Evolutionary conservation across 139 green algal species (phyloP).

Genomic region (Micractinium conductrix): DNA sequence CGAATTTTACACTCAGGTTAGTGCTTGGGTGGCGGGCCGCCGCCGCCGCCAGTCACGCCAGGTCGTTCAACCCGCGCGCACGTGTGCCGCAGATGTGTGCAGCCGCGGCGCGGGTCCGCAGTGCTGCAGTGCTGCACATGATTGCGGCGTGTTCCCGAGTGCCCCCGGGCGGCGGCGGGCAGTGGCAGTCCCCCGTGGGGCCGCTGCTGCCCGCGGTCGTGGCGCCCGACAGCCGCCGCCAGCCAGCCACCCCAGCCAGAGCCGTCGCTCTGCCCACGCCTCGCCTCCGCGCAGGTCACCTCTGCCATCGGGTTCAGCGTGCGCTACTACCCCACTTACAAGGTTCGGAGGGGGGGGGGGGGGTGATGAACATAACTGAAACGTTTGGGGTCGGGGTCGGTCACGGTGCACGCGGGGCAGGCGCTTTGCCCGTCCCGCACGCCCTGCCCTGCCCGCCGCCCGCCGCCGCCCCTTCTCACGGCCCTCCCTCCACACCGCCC

Average conservation of each 20-base stretch:
- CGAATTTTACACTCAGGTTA: not conserved
- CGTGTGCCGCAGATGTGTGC: not conserved
- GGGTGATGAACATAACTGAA: not conserved
- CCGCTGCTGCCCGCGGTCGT: too few relatives aligned
- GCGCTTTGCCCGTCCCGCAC: not conserved
- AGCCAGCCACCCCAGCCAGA: not conserved
- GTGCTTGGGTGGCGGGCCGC: not conserved
- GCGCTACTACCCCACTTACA: slow-evolving; percentile 67
- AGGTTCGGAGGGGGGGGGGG: not conserved
- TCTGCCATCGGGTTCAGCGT: slow-evolving; percentile 69
- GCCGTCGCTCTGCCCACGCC: not conserved
- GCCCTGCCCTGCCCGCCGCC: not conserved
- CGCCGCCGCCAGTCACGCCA: not conserved
- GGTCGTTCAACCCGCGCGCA: not conserved
- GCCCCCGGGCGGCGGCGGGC: too few relatives aligned
- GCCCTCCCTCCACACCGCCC: not conserved
- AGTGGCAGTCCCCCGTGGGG: too few relatives aligned
- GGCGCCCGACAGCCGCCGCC: not conserved
- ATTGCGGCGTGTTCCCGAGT: too few relatives aligned
- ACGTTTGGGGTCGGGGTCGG: too few relatives aligned
- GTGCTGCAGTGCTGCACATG: too few relatives aligned
- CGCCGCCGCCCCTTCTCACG: not conserved
- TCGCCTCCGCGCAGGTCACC: slow-evolving; percentile 49
- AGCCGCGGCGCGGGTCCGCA: not conserved
- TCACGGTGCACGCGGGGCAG: too few relatives aligned